phyloP scores from a whole-genome alignment of 164 flowering plant genomes.

The Nelumbo lutea region DNA sequence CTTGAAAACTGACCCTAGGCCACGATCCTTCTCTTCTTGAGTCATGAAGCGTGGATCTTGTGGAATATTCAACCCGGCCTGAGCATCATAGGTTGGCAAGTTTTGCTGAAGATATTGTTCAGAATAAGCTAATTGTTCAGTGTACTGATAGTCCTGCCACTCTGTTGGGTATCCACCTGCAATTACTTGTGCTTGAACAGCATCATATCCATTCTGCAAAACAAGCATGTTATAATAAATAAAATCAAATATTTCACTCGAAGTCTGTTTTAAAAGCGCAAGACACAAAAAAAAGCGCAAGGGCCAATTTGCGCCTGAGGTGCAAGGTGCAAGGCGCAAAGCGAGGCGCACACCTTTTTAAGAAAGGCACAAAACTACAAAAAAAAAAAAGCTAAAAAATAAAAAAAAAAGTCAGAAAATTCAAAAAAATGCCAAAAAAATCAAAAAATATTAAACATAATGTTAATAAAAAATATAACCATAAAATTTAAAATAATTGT shows the following conservation, averaged over 20 bases:
- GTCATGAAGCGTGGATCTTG: constrained; percentile 89
- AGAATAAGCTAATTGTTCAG: constrained; percentile 78
- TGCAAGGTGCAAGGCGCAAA: too few relatives aligned
- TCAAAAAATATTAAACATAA: too few relatives aligned
- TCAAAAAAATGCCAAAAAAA: too few relatives aligned
- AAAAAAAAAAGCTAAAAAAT: too few relatives aligned
- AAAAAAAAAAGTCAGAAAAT: too few relatives aligned
- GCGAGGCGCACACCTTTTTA: too few relatives aligned
- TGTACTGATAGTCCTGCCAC: constrained; percentile 88
- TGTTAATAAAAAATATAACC: too few relatives aligned
- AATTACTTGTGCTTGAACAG: constrained; percentile 60
- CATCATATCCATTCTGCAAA: constrained; percentile 76
- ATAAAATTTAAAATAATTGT: too few relatives aligned
- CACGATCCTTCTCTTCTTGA: constrained; percentile 97
- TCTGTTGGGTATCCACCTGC: constrained; percentile 72
- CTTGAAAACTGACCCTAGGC: constrained; percentile 97
- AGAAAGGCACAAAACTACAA: too few relatives aligned
- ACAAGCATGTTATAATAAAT: constrained; percentile 2
- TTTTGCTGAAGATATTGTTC: constrained; percentile 78
- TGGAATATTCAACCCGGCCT: constrained; percentile 33
- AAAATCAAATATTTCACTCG: background rate
- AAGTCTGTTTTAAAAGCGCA: too few relatives aligned
- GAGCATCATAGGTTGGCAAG: constrained; percentile 55
- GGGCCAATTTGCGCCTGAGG: too few relatives aligned
- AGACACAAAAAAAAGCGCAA: too few relatives aligned